Conservation (phyloP, 352 stramenopile species). For the Poterioochromonas sp. region DNA sequence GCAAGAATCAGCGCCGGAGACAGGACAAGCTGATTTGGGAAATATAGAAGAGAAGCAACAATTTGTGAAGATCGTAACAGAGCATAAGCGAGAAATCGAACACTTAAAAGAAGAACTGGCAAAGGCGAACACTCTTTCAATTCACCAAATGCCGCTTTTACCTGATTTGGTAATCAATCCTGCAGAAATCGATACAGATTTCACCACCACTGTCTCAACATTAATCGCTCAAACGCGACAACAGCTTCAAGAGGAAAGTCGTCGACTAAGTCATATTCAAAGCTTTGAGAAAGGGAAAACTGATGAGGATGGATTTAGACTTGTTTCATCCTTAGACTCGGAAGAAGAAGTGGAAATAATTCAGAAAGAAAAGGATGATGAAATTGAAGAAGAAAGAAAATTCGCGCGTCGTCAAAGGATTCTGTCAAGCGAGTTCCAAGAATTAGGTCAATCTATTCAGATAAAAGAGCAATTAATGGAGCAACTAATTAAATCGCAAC, state of each 20-base stretch:
- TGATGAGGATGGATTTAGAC: not conserved
- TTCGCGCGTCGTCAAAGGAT: conserved; percentile 10
- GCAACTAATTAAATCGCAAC: conserved; percentile 5
- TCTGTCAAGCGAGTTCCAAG: not conserved
- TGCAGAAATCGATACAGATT: not conserved
- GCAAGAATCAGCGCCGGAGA: not conserved
- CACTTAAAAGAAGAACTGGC: not conserved
- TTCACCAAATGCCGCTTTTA: not conserved
- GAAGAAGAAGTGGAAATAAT: not conserved
- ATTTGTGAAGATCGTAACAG: not conserved
- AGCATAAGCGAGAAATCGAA: conserved; percentile 18
- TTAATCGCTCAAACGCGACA: not conserved
- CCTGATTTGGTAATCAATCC: not conserved
- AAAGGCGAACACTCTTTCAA: not conserved
- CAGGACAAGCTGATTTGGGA: not conserved
- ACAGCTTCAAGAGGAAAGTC: not conserved
- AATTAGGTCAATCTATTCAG: conserved; percentile 28
- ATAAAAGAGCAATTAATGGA: conserved; percentile 33
- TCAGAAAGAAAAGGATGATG: not conserved
- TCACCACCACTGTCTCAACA: not conserved
- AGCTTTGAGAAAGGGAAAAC: not conserved
- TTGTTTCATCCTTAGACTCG: not conserved
- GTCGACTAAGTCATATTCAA: not conserved
- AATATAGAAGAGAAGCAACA: not conserved
- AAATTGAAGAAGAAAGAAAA: not conserved